These are phyloP conservation scores for Rhodotorula sp. DNA, from an alignment of 1,284 basidiomycete species.

Conservation along the genomic window DNA sequence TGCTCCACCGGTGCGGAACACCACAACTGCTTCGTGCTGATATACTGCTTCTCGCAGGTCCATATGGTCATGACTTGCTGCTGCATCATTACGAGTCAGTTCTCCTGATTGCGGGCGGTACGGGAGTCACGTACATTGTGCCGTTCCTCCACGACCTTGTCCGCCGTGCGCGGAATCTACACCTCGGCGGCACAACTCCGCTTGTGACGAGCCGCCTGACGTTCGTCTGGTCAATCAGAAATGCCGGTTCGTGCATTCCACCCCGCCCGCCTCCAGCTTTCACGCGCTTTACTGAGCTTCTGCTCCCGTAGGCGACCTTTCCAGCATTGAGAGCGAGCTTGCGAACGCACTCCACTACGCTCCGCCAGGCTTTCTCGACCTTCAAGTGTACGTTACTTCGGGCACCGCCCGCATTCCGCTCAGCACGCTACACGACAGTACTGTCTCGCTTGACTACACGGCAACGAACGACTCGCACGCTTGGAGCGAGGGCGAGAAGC, in stretches of 20 bases:
- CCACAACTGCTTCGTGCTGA: neutral
- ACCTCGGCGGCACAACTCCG: neutral
- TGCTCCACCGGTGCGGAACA: too few relatives aligned
- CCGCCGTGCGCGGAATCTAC: neutral
- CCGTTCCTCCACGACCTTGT: constrained; percentile 33
- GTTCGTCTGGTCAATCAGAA: constrained; percentile 26
- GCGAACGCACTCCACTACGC: constrained; percentile 15
- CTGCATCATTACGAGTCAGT: constrained; percentile 27
- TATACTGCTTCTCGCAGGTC: constrained; percentile 5
- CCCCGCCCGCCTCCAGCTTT: too few relatives aligned
- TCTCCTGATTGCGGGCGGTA: constrained; percentile 32
- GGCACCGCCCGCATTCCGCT: neutral
- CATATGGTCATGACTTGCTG: constrained; percentile 27
- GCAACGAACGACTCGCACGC: neutral
- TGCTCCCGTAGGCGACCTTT: constrained; percentile 6
- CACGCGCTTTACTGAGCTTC: too few relatives aligned
- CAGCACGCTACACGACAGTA: neutral
- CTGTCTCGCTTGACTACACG: neutral
- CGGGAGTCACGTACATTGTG: constrained; percentile 25
- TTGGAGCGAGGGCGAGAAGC: too few relatives aligned
- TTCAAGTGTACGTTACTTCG: constrained; percentile 23
- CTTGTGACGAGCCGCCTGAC: constrained; percentile 17
- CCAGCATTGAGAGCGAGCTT: constrained; percentile 13
- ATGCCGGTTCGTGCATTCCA: constrained; percentile 5
- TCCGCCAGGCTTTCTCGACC: constrained; percentile 20